These are phyloP conservation scores for Penicillium steckii DNA, from an alignment of 495 filamentous ascomycete species.

Conservation along the genomic window DNA sequence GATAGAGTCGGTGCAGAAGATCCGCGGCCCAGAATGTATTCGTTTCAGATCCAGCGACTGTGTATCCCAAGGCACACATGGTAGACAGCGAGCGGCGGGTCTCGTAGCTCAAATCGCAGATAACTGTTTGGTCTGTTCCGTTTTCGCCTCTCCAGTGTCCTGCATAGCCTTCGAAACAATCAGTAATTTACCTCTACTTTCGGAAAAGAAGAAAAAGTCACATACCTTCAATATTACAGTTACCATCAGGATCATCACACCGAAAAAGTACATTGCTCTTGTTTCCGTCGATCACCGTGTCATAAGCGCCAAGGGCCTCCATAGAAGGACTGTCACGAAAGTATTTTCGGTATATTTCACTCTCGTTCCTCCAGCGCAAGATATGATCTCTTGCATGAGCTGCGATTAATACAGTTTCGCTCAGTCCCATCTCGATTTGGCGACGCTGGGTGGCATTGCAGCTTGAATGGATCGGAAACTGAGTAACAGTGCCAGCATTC, in stretches of 20 bases:
- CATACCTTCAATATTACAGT: slow-evolving; percentile 49
- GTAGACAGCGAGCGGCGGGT: slow-evolving; percentile 48
- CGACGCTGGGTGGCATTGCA: slow-evolving; percentile 54
- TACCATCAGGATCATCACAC: slow-evolving; percentile 58
- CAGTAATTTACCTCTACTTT: too few relatives aligned
- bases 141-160: slow-evolving; percentile 61
- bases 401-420: slow-evolving; percentile 48
- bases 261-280: slow-evolving; percentile 49
- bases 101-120: slow-evolving; percentile 54
- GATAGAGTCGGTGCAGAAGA: slow-evolving; percentile 56
- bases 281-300: slow-evolving; percentile 47
- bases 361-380: slow-evolving; percentile 49
- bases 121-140: slow-evolving; percentile 58
- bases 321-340: slow-evolving; percentile 51
- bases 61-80: slow-evolving; percentile 55
- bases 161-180: slow-evolving; percentile 41
- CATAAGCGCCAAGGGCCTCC: slow-evolving; percentile 52
- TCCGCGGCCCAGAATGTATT: slow-evolving; percentile 59
- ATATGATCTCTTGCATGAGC: slow-evolving; percentile 47
- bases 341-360: slow-evolving; percentile 55
- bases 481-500: slow-evolving; percentile 20
- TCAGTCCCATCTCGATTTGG: slow-evolving; percentile 46
- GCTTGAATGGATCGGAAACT: slow-evolving; percentile 51
- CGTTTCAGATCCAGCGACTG: slow-evolving; percentile 40
- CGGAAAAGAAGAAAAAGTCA: too few relatives aligned